Conservation (phyloP, 164 flowering plant genomes). For the Piper betle region DNA sequence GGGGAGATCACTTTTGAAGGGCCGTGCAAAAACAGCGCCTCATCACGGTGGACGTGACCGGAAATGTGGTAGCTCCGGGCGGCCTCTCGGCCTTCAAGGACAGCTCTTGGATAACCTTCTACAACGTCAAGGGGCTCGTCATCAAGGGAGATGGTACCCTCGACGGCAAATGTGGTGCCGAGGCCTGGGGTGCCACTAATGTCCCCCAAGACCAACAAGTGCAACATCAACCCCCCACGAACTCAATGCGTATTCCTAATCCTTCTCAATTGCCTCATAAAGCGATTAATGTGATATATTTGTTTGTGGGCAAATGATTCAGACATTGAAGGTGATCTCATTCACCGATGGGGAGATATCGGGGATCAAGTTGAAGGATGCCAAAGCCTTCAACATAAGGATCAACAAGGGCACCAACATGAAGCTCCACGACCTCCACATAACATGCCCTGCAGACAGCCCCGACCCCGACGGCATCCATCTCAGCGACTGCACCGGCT, state of each 20-base stretch:
- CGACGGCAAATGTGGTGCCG: conserved; percentile 3
- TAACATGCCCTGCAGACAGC: conserved; percentile 38
- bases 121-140: neutral
- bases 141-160: conserved; percentile 3
- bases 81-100: neutral
- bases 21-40: conserved; percentile 1
- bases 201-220: neutral
- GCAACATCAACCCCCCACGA: conserved; percentile 5
- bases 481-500: conserved; percentile 12
- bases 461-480: conserved; percentile 28
- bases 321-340: conserved; percentile 42
- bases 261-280: no score
- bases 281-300: no score
- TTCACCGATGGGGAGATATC: conserved; percentile 24
- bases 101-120: conserved; percentile 4
- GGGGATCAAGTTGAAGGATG: conserved; percentile 20
- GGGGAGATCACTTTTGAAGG: conserved; percentile 3
- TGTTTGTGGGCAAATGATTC: no score
- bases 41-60: neutral
- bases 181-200: conserved; percentile 1
- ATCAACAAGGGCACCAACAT: conserved; percentile 13
- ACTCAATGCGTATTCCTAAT: neutral
- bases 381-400: conserved; percentile 31
- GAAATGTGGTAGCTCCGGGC: conserved; percentile 1
- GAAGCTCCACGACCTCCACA: conserved; percentile 7